Evolutionary conservation across 2,329 filamentous ascomycete species (phyloP), one percentile per base, ranked within the genome.

Genomic region (Chrysoporthe cubensis): DNA sequence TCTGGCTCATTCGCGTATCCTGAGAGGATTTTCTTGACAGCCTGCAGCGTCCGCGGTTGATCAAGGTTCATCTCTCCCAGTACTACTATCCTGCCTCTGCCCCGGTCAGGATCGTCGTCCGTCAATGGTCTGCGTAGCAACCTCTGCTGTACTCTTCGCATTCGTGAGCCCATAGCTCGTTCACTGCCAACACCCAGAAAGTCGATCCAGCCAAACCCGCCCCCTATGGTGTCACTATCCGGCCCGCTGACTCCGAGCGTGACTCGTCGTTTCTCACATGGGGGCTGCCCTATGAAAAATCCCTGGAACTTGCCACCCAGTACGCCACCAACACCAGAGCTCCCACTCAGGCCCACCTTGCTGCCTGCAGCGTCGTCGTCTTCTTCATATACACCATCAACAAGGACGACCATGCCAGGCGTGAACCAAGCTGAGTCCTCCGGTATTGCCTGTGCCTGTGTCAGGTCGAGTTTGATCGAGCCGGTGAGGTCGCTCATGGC

Each of bases 341-440:
- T 91, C 5, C 91, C 90, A 62, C 92, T 91, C 4, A 96, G 83
- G 0, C 88, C 89, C 3, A 69, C 65, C 44, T 67, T 69, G 46
- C 62, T 67, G 26, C 89, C 90, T 18, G 90, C 89, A 1, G 84
- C 81, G 26, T 88, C 89, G 70, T 90, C 87, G 70, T 94, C 93
- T 73, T 97, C 96, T 76, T 97, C 94, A 75, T 99, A 99, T n/a
- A 95, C 89, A 7, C 96, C 96, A 74, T 99, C 96, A 0, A 97
- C 88, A 0, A 99, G 85, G 3, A 98, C 92, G 60, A 99, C 92
- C 94, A 98, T 98, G 3, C 96, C 96, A 0, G 96, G 94, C 5
- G 91, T 89, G 75, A 97, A 97, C 91, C 94, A 99, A 4, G 92
- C 91, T 34, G 92, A 93, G 75, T 95, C 90, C 69, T 93, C 90